Conservation (phyloP, 768 basidiomycete genomes). For the Lentinula guzmanii region DNA sequence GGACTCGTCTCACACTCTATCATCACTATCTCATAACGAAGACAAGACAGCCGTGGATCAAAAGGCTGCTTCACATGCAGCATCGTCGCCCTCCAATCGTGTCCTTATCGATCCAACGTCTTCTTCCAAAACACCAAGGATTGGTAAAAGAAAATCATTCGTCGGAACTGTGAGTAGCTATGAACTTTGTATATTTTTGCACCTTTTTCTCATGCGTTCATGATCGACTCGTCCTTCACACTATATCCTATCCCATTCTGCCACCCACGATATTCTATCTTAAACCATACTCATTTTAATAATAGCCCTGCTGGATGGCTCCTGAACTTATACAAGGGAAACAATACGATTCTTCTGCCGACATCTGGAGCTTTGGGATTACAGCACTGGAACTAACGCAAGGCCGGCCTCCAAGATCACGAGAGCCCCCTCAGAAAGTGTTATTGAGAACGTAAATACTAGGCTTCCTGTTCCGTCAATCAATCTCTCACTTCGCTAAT, state of each 20-base stretch:
- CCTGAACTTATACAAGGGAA: slow-evolving; percentile 86
- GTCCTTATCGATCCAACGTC: slow-evolving; percentile 27
- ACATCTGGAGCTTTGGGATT: slow-evolving; percentile 96
- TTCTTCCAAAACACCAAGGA: slow-evolving; percentile 28
- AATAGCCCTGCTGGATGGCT: slow-evolving; percentile 92
- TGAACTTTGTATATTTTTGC: slow-evolving; percentile 5
- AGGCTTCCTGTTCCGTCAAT: background rate
- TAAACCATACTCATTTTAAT: background rate
- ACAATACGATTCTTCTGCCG: slow-evolving; percentile 80
- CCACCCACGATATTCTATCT: slow-evolving; percentile 1
- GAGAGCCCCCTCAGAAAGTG: slow-evolving; percentile 67
- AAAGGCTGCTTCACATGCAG: slow-evolving; percentile 9
- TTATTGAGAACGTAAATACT: slow-evolving; percentile 63
- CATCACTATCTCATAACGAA: slow-evolving; percentile 17
- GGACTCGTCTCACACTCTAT: slow-evolving; percentile 35
- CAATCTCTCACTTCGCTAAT: background rate
- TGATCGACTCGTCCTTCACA: background rate
- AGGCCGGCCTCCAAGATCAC: slow-evolving; percentile 80
- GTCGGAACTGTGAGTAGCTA: slow-evolving; percentile 70
- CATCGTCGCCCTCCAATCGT: slow-evolving; percentile 17
- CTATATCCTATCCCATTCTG: background rate
- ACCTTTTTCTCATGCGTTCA: background rate
- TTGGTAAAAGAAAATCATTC: slow-evolving; percentile 85
- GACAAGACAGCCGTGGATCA: slow-evolving; percentile 9
- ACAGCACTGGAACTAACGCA: slow-evolving; percentile 88